Percentiles rank a stretch among this genome's conserved stretches.
Conservation (phyloP, 345 rosid species). For the Salix dunnii region DNA sequence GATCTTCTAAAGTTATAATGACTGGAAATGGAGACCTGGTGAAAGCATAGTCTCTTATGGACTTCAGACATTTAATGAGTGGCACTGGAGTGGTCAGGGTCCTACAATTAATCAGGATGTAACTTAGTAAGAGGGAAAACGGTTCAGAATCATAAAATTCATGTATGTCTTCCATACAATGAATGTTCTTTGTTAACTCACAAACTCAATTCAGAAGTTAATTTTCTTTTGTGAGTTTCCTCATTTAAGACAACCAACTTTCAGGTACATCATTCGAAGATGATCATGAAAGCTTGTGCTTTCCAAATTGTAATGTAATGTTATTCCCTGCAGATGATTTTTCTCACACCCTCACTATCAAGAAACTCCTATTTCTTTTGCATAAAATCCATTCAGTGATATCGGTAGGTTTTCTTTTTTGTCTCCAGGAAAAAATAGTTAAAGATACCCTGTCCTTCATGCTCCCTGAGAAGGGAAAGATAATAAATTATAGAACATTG, state of each 20-base stretch:
- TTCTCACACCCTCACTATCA: neutral
- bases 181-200: neutral
- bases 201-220: neutral
- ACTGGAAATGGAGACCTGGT: slow-evolving; percentile 76
- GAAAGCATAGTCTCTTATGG: slow-evolving; percentile 75
- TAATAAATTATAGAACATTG: neutral
- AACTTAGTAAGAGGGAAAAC: neutral
- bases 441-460: neutral
- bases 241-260: neutral
- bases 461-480: neutral
- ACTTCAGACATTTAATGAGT: slow-evolving; percentile 57
- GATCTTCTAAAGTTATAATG: slow-evolving; percentile 94
- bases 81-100: slow-evolving; percentile 83
- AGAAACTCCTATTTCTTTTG: neutral
- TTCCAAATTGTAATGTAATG: neutral
- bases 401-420: too few relatives aligned
- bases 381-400: neutral
- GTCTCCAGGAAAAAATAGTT: neutral
- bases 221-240: neutral
- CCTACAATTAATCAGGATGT: slow-evolving; percentile 34
- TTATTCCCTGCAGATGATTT: neutral
- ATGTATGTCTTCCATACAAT: neutral
- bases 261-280: neutral
- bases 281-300: neutral
- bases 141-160: neutral